phyloP scores from a whole-genome alignment of 2,329 filamentous ascomycete species.

The Colletotrichum liaoningense region DNA sequence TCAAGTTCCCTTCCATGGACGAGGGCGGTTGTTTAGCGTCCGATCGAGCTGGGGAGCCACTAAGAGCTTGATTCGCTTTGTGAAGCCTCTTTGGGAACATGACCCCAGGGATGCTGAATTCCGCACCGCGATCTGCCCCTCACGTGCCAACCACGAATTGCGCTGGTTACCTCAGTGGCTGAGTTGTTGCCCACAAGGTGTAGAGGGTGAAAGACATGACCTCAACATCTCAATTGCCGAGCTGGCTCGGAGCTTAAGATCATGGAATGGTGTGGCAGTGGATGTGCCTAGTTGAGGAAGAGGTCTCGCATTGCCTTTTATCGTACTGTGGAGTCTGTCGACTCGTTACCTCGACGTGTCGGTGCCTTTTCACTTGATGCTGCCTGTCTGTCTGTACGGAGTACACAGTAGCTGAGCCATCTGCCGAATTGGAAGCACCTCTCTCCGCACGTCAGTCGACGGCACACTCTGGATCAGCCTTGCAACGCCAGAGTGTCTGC shows the following conservation, averaged over 20 bases:
- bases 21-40: slow-evolving; percentile 30
- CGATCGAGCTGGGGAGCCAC: slow-evolving; percentile 31
- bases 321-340: neutral
- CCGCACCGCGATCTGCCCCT: slow-evolving; percentile 21
- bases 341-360: neutral
- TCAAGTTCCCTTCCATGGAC: slow-evolving; percentile 20
- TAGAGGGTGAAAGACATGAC: neutral
- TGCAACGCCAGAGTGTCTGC: neutral
- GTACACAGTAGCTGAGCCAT: neutral
- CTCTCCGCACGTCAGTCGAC: neutral
- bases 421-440: neutral
- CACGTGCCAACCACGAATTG: neutral
- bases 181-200: neutral
- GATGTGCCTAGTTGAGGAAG: neutral
- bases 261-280: neutral
- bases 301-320: neutral
- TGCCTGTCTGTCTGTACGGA: neutral
- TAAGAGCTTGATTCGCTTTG: slow-evolving; percentile 36
- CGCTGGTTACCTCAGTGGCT: slow-evolving; percentile 10
- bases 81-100: slow-evolving; percentile 34
- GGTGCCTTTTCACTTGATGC: neutral
- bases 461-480: neutral
- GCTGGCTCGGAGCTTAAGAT: neutral
- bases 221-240: neutral
- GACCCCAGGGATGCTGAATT: slow-evolving; percentile 17